Base-by-base conservation (phyloP, 2,329 filamentous ascomycete species). In the Cladophialophora bantiana region DNA sequence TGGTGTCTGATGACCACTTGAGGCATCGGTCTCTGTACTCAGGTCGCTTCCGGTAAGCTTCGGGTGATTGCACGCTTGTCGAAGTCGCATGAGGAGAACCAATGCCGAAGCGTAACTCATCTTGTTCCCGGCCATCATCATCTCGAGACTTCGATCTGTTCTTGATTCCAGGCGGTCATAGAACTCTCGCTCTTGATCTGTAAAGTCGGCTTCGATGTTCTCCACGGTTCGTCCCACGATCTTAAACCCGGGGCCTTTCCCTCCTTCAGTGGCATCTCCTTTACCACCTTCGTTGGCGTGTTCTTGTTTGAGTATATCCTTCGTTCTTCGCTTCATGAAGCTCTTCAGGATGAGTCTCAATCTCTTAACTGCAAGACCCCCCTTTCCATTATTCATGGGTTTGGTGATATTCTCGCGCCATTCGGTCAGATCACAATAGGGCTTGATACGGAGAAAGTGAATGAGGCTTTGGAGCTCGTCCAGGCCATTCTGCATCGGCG, bases 251-350 rank as follows among this genome's bases (percentile, higher is more conserved):
- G 87, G 86, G 1, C 86, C 85, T 58, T 82, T 81, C 13, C 86
- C 87, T 4, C 84, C 83, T 18, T n/a, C 31, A 5, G 35, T 53
- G 57, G 85, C 82, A 7, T 31, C 45, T 4, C 79, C 78, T 0
- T 73, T 78, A 64, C 77, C 78, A 40, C 78, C 32, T 66, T 90
- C 89, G 42, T 91, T 91, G 32, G 91, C 89, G 67, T 92, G 92
- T 10, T 92, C 92, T 73, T 93, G 86, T 79, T 95, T 97, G 68
- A 99, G 82, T n/a, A 99, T 92, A 26, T 97, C 93, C 79, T 99
- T 99, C 7, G 94, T 98, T 50, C 95, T 89, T n/a, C 95, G 89
- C 82, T 98, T 97, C 95, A 99, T 99, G 81, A 97, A 97, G 63
- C 93, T 94, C 62, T 91, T 90, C 3, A 99, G 82, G 68, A 96